Evolutionary conservation across 2,329 filamentous ascomycete genomes (phyloP).

Genomic region (Chaetomium sp.): DNA sequence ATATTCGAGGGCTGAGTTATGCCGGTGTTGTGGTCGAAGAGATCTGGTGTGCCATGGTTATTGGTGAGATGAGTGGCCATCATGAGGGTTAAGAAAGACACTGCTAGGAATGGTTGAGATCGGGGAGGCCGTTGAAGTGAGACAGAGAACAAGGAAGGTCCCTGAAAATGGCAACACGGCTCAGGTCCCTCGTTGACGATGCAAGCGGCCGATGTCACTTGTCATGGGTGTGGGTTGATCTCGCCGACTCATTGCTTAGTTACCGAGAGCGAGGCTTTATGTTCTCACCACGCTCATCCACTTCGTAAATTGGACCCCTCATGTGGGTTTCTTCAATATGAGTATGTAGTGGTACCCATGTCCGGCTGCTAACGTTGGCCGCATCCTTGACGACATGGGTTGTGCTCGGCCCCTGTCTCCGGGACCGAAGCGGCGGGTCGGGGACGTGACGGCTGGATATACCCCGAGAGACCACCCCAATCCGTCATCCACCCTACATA

Average conservation of each 20-base stretch:
- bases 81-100: neutral
- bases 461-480: constrained; percentile 11
- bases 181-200: neutral
- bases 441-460: constrained; percentile 15
- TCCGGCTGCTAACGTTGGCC: neutral
- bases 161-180: neutral
- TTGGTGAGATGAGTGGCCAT: neutral
- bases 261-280: neutral
- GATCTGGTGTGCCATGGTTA: neutral
- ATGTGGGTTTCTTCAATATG: neutral
- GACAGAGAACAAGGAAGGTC: neutral
- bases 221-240: neutral
- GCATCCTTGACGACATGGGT: neutral
- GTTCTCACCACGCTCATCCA: neutral
- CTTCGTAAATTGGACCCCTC: neutral
- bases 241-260: neutral
- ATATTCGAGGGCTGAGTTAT: neutral
- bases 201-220: constrained; percentile 7
- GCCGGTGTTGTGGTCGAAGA: neutral
- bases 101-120: neutral
- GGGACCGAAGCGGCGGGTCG: constrained; percentile 32
- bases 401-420: constrained; percentile 12
- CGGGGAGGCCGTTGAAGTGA: neutral
- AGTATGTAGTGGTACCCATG: neutral
- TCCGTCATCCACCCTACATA: neutral